Evolutionary conservation across 1,284 basidiomycete genomes (phyloP).

Genomic region (Pisolithus thermaeus): DNA sequence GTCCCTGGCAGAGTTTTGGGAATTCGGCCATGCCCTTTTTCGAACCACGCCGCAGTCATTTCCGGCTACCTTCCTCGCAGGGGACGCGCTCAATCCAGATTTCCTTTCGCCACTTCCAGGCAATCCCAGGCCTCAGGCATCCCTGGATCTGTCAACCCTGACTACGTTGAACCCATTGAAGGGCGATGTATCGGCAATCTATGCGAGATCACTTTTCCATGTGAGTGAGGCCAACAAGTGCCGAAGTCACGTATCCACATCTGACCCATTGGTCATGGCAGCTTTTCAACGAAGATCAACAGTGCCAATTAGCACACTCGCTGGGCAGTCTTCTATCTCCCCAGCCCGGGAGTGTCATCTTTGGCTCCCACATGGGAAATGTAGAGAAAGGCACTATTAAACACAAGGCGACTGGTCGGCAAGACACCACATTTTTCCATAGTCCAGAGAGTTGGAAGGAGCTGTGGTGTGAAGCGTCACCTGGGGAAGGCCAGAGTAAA

Average conservation of each 20-base stretch:
- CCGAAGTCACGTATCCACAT: not conserved
- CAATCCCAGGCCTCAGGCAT: not conserved
- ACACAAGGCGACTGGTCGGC: slow-evolving; percentile 2
- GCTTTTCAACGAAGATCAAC: slow-evolving; percentile 35
- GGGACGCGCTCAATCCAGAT: slow-evolving; percentile 24
- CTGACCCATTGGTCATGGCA: slow-evolving; percentile 10
- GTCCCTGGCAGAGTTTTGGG: slow-evolving; percentile 23
- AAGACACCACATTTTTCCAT: slow-evolving; percentile 15
- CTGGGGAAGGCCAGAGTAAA: not conserved
- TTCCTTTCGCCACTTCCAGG: slow-evolving; percentile 11
- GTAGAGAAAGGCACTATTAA: slow-evolving; percentile 6
- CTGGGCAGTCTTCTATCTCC: slow-evolving; percentile 33
- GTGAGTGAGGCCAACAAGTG: slow-evolving; percentile 23
- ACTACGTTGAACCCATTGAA: slow-evolving; percentile 31
- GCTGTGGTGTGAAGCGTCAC: slow-evolving; percentile 13
- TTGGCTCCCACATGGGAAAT: slow-evolving; percentile 27
- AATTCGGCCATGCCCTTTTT: slow-evolving; percentile 32
- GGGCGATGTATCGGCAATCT: slow-evolving; percentile 33
- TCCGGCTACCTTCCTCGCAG: slow-evolving; percentile 29
- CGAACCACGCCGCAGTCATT: slow-evolving; percentile 23
- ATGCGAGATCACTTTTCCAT: slow-evolving; percentile 38
- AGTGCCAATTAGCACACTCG: slow-evolving; percentile 28
- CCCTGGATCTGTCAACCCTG: slow-evolving; percentile 22
- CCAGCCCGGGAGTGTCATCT: slow-evolving; percentile 33
- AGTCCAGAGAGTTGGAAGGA: slow-evolving; percentile 17